These are phyloP conservation scores for Wickerhamiella cacticola DNA, from an alignment of 805 yeast genomes.

Conservation along the genomic window DNA sequence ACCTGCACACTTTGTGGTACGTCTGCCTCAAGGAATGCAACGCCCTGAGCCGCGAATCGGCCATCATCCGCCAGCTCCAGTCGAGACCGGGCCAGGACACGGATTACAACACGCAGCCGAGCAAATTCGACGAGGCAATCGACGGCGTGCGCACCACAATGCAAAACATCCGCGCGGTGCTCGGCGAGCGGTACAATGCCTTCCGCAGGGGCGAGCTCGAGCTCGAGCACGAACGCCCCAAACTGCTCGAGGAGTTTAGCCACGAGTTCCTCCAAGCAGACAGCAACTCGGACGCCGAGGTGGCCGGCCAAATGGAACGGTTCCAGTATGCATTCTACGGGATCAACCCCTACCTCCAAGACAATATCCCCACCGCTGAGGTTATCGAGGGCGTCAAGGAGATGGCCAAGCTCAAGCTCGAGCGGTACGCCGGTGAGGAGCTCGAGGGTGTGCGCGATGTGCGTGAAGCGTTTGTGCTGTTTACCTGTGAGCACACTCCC, in stretches of 20 bases:
- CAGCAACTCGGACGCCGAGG: constrained; percentile 42
- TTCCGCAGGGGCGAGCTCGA: constrained; percentile 44
- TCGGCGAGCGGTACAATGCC: constrained; percentile 73
- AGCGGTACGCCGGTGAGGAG: constrained; percentile 35
- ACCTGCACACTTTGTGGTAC: constrained; percentile 86
- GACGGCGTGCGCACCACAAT: constrained; percentile 46
- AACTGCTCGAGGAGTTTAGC: constrained; percentile 47
- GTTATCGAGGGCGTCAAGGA: constrained; percentile 56
- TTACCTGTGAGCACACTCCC: constrained; percentile 36
- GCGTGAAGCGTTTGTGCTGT: constrained; percentile 39
- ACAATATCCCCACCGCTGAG: constrained; percentile 44
- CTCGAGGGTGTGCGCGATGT: constrained; percentile 24
- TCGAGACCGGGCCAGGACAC: constrained; percentile 21
- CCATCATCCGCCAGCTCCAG: constrained; percentile 37
- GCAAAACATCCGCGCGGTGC: constrained; percentile 74
- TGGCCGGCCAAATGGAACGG: constrained; percentile 60
- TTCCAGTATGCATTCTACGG: constrained; percentile 76
- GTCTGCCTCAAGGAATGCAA: constrained; percentile 74
- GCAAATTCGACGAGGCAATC: constrained; percentile 27
- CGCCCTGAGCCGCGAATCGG: constrained; percentile 59
- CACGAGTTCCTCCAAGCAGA: constrained; percentile 44
- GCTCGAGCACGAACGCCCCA: constrained; percentile 30
- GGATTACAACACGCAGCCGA: constrained; percentile 13
- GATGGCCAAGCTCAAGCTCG: constrained; percentile 57
- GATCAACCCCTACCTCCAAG: constrained; percentile 56